Conservation (phyloP, 495 filamentous ascomycete species). For the Podospora tetraspora region DNA sequence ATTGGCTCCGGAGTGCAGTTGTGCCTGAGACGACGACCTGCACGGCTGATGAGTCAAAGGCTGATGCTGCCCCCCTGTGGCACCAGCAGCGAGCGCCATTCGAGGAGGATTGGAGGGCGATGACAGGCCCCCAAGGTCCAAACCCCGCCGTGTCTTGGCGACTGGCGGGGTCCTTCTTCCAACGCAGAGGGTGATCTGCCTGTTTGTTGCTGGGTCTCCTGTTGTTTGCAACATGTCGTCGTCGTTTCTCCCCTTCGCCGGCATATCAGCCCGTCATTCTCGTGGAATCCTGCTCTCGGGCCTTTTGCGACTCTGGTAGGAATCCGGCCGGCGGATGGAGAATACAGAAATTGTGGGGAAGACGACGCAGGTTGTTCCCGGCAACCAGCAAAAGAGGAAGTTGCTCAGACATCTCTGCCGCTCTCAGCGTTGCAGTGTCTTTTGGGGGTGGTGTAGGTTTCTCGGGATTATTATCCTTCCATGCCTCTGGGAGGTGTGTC, state of each 20-base stretch:
- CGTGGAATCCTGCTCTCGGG: constrained; percentile 4
- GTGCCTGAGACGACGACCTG: constrained; percentile 19
- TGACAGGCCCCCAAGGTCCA: constrained; percentile 1
- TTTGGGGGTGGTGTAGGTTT: neutral
- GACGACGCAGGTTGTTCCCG: neutral
- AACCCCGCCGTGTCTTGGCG: constrained; percentile 9
- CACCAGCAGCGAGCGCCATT: neutral
- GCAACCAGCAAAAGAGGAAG: neutral
- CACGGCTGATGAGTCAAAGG: constrained; percentile 24
- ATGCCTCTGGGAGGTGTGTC: neutral
- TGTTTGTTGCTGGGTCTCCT: neutral
- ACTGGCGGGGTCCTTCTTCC: neutral
- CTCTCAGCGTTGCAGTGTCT: constrained; percentile 2
- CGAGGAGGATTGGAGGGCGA: neutral
- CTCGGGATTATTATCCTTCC: neutral
- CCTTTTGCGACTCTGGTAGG: constrained; percentile 1
- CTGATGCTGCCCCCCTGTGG: constrained; percentile 10
- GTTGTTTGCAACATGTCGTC: neutral
- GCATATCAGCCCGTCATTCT: neutral
- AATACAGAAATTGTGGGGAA: constrained; percentile 4
- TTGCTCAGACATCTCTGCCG: neutral
- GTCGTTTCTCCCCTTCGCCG: neutral
- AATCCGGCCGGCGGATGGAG: neutral
- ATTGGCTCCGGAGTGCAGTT: constrained; percentile 17
- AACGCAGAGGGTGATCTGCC: neutral